Evolutionary conservation across 108 stramenopile species (phyloP).

Genomic region (Aurantiochytrium sp.): DNA sequence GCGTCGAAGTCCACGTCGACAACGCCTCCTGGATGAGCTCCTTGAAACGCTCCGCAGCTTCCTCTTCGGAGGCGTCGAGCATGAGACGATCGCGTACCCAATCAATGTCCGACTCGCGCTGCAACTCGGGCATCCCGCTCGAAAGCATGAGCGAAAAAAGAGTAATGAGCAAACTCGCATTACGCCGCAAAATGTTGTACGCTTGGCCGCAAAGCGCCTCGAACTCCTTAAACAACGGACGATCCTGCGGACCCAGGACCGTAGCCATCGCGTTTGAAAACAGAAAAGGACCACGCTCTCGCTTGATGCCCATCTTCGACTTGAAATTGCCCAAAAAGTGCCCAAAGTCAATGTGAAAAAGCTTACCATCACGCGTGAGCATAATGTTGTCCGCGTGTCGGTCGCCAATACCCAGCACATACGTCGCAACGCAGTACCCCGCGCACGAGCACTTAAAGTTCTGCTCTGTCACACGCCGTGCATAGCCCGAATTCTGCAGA

Average conservation of each 20-base stretch:
- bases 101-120: constrained; percentile 20
- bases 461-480: not conserved
- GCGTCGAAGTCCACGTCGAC: constrained; percentile 1
- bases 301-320: constrained; percentile 42
- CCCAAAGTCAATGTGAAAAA: constrained; percentile 65
- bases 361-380: constrained; percentile 41
- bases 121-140: constrained; percentile 39
- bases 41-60: constrained; percentile 29
- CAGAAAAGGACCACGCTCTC: constrained; percentile 45
- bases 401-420: constrained; percentile 59
- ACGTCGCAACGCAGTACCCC: constrained; percentile 59
- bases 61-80: constrained; percentile 24
- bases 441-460: constrained; percentile 34
- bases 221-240: constrained; percentile 21
- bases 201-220: constrained; percentile 32
- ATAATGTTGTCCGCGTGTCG: constrained; percentile 60
- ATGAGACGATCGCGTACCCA: constrained; percentile 39
- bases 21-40: constrained; percentile 21
- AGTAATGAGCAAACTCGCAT: constrained; percentile 35
- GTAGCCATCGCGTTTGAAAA: constrained; percentile 40
- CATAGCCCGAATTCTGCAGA: not conserved
- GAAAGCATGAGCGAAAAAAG: constrained; percentile 38
- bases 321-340: constrained; percentile 51
- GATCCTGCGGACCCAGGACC: constrained; percentile 26
- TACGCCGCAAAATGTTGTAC: constrained; percentile 34